Percentiles rank a stretch among this genome's conserved stretches.
These are phyloP conservation scores for Blastobotrys buckinghamii DNA, from an alignment of 1,139 yeast species.

Conservation along the genomic window DNA sequence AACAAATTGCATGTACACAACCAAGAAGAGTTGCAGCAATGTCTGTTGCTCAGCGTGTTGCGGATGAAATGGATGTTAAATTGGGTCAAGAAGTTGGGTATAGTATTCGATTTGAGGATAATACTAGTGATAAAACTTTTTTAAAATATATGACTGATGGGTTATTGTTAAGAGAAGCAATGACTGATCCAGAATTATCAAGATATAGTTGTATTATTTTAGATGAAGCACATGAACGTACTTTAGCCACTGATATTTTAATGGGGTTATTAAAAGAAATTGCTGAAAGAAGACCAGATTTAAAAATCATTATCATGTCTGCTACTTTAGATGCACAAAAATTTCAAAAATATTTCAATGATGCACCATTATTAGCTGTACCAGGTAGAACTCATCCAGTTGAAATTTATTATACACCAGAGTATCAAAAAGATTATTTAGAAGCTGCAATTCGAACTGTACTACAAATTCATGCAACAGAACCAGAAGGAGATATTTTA, in stretches of 20 bases:
- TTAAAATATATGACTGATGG: slow-evolving; percentile 98
- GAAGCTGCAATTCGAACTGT: slow-evolving; percentile 95
- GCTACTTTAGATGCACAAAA: slow-evolving; percentile 97
- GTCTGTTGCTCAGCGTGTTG: slow-evolving; percentile 95
- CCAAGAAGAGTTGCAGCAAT: slow-evolving; percentile 98
- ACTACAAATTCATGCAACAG: slow-evolving; percentile 93
- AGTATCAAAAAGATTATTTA: slow-evolving; percentile 87
- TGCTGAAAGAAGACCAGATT: slow-evolving; percentile 70
- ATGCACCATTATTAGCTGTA: slow-evolving; percentile 91
- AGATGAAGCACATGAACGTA: slow-evolving; percentile 98
- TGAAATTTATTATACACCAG: slow-evolving; percentile 94
- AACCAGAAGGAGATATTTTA: slow-evolving; percentile 86
- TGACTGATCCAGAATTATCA: slow-evolving; percentile 83
- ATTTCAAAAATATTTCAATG: slow-evolving; percentile 81
- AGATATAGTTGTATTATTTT: slow-evolving; percentile 85
- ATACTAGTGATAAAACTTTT: slow-evolving; percentile 70
- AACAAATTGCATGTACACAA: slow-evolving; percentile 92
- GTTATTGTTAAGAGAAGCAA: slow-evolving; percentile 94
- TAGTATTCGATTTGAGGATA: slow-evolving; percentile 88
- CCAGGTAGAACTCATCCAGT: slow-evolving; percentile 99
- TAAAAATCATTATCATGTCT: slow-evolving; percentile 92
- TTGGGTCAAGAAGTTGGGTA: slow-evolving; percentile 94
- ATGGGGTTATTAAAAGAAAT: slow-evolving; percentile 93
- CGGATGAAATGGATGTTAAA: slow-evolving; percentile 90
- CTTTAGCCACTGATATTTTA: slow-evolving; percentile 90